Conservation (phyloP, 306 rosid species). For the Cicer pinnatifidum region DNA sequence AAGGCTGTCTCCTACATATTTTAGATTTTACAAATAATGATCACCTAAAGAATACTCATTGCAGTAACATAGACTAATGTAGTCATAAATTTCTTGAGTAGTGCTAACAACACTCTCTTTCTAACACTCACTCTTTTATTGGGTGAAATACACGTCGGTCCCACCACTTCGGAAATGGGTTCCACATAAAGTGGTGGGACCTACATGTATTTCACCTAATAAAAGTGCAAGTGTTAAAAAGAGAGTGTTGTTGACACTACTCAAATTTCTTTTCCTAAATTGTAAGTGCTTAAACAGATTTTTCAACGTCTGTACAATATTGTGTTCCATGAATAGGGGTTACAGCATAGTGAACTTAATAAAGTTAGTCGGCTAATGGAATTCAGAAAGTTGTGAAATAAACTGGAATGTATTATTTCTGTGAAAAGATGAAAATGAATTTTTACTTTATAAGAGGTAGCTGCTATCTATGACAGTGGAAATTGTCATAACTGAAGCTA, state of each 20-base stretch:
- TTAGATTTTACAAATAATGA: constrained; percentile 42
- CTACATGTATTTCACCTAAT: too few relatives aligned
- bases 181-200: too few relatives aligned
- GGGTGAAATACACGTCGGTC: too few relatives aligned
- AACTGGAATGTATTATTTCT: background rate
- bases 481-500: background rate
- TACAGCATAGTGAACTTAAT: constrained; percentile 15
- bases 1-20: constrained; percentile 82
- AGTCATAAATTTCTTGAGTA: background rate
- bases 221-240: too few relatives aligned
- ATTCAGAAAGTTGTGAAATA: background rate
- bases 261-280: constrained; percentile 18
- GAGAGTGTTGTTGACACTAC: too few relatives aligned
- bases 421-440: background rate
- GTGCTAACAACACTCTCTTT: too few relatives aligned
- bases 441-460: background rate
- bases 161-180: too few relatives aligned
- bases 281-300: constrained; percentile 35
- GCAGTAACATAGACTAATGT: constrained; percentile 25
- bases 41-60: constrained; percentile 32
- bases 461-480: background rate
- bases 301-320: constrained; percentile 6
- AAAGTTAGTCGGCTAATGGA: constrained; percentile 22
- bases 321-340: constrained; percentile 2
- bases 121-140: too few relatives aligned